phyloP scores from a whole-genome alignment of 768 basidiomycete genomes.

The Termitomyces sp. region DNA sequence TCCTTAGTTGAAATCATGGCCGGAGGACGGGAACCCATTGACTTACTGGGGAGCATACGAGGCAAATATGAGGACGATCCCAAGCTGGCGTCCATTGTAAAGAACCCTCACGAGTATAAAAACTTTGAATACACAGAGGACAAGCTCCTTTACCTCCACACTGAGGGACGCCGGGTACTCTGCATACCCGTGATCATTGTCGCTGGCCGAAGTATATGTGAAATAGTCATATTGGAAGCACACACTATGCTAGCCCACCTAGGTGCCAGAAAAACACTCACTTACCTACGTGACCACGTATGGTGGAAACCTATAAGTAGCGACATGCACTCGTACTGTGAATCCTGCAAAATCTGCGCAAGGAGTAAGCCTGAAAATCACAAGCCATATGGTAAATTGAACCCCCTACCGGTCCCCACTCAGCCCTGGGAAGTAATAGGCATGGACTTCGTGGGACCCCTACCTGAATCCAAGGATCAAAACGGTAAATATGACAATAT shows the following conservation, averaged over 20 bases:
- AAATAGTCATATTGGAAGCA: conserved; percentile 29
- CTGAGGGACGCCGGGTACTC: background rate
- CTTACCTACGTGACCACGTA: conserved; percentile 22
- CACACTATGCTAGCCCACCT: conserved; percentile 35
- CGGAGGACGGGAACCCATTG: background rate
- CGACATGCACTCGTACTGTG: background rate
- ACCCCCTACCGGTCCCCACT: background rate
- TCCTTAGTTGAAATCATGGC: background rate
- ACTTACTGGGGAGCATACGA: conserved; percentile 8
- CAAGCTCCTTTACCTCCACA: conserved; percentile 13
- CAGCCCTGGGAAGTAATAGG: background rate
- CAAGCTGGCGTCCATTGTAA: conserved; percentile 12
- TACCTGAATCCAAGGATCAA: too few species aligned
- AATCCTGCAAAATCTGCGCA: background rate
- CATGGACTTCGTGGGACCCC: background rate
- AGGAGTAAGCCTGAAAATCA: background rate
- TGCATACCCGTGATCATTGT: conserved; percentile 16
- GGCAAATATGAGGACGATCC: conserved; percentile 6
- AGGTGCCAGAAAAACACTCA: conserved; percentile 27
- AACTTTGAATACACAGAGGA: conserved; percentile 9
- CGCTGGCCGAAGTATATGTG: conserved; percentile 12
- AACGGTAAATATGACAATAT: too few species aligned
- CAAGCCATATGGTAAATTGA: background rate
- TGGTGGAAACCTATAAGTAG: background rate
- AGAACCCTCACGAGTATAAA: too few species aligned